Conservation (phyloP, 2,329 filamentous ascomycete species). For the Aspergillus jensenii region DNA sequence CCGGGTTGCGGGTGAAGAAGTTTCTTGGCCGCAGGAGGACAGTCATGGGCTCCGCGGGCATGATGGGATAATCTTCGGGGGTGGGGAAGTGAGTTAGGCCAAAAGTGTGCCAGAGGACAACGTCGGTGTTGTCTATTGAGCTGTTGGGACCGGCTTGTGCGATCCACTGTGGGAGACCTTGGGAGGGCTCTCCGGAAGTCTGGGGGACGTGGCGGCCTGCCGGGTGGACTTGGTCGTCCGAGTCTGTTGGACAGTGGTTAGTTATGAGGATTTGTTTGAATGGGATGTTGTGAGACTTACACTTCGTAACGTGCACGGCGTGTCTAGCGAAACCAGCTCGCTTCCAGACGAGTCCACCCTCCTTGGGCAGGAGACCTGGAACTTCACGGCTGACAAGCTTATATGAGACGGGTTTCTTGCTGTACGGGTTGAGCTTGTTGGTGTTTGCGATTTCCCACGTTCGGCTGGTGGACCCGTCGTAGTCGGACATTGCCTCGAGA, state of each 20-base stretch:
- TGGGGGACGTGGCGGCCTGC: constrained; percentile 86
- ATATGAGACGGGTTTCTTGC: constrained; percentile 79
- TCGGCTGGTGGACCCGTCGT: constrained; percentile 73
- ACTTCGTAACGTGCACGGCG: constrained; percentile 84
- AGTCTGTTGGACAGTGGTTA: constrained; percentile 52
- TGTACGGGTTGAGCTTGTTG: constrained; percentile 79
- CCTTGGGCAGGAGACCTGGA: constrained; percentile 74
- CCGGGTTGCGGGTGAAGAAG: constrained; percentile 79
- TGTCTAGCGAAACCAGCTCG: constrained; percentile 84
- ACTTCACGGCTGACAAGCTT: constrained; percentile 89
- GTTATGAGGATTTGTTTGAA: neutral
- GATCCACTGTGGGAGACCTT: constrained; percentile 75
- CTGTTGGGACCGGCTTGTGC: constrained; percentile 61
- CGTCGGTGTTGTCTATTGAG: constrained; percentile 74
- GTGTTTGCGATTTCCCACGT: constrained; percentile 92
- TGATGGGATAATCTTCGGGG: constrained; percentile 88
- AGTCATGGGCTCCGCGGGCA: constrained; percentile 85
- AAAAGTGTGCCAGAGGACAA: constrained; percentile 94
- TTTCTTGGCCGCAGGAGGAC: constrained; percentile 75
- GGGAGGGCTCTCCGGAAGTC: constrained; percentile 75
- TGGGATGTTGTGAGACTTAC: constrained; percentile 51
- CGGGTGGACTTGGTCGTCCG: constrained; percentile 78
- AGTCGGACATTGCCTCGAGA: constrained; percentile 70
- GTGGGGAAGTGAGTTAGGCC: constrained; percentile 86
- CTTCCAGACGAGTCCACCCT: constrained; percentile 82